A percentile compares a stretch with the other conserved stretches of the same genome.
phyloP scores from a whole-genome alignment of 768 basidiomycete species.

The Mycena pura region DNA sequence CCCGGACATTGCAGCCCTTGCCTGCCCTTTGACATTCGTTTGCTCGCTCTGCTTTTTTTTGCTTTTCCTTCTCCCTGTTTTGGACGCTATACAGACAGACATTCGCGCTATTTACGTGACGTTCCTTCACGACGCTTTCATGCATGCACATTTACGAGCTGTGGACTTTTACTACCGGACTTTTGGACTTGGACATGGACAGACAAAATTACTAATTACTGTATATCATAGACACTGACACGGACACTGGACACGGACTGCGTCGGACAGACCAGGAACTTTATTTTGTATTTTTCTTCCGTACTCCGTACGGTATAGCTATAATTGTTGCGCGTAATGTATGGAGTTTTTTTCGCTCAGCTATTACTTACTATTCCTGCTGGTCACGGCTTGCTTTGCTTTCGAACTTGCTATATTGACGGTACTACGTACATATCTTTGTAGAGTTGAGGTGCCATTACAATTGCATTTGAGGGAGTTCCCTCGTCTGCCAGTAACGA shows the following conservation, averaged over 20 bases:
- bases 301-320: too few species aligned
- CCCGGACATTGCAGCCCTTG: not conserved
- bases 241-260: not conserved
- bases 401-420: too few species aligned
- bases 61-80: not conserved
- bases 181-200: not conserved
- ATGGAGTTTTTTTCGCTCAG: too few species aligned
- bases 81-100: conserved; percentile 16
- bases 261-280: too few species aligned
- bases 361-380: too few species aligned
- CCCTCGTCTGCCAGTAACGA: too few species aligned
- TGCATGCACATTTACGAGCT: conserved; percentile 26
- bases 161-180: conserved; percentile 12
- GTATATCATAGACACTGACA: conserved; percentile 3
- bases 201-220: conserved; percentile 14
- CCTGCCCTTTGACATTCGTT: conserved; percentile 9
- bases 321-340: too few species aligned
- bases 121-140: conserved; percentile 26
- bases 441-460: too few species aligned
- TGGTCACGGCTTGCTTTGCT: too few species aligned
- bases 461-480: too few species aligned
- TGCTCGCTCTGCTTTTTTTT: not conserved
- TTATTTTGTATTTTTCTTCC: too few species aligned
- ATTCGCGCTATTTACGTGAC: conserved; percentile 6
- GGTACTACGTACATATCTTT: too few species aligned